Percentiles rank a stretch among this genome's conserved stretches.
These are phyloP conservation scores for Neonectria magnoliae DNA, from an alignment of 2,329 filamentous ascomycete species.

Conservation along the genomic window DNA sequence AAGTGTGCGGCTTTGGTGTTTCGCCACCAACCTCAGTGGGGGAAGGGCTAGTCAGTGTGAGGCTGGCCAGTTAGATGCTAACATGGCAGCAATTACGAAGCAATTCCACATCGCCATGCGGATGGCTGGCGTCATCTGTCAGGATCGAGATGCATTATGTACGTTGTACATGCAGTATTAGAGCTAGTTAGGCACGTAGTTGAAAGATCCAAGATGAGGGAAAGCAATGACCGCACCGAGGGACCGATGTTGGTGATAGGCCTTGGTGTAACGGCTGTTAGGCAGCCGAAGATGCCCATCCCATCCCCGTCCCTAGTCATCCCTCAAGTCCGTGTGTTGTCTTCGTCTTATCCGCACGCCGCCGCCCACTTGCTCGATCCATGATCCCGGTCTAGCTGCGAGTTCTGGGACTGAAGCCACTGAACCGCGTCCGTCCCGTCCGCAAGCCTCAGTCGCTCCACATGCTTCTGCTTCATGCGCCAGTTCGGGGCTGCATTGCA, in stretches of 20 bases:
- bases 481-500: slow-evolving; percentile 20
- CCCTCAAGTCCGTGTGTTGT: slow-evolving; percentile 7
- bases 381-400: slow-evolving; percentile 21
- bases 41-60: slow-evolving; percentile 5
- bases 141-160: slow-evolving; percentile 14
- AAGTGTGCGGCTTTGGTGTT: neutral
- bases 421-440: neutral
- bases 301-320: neutral
- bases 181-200: neutral
- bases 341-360: slow-evolving; percentile 11
- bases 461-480: slow-evolving; percentile 33
- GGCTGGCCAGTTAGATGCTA: slow-evolving; percentile 2
- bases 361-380: slow-evolving; percentile 10
- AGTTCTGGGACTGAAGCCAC: slow-evolving; percentile 6
- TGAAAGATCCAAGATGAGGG: neutral
- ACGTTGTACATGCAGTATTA: neutral
- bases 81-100: neutral
- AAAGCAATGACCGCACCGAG: slow-evolving; percentile 1
- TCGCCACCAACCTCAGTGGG: slow-evolving; percentile 8
- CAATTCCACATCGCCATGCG: slow-evolving; percentile 10
- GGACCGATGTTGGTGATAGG: neutral
- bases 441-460: slow-evolving; percentile 20
- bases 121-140: slow-evolving; percentile 14
- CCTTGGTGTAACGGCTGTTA: neutral
- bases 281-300: neutral